These are phyloP conservation scores for Curvularia sp. DNA, from an alignment of 2,329 filamentous ascomycete genomes.

Conservation along the genomic window DNA sequence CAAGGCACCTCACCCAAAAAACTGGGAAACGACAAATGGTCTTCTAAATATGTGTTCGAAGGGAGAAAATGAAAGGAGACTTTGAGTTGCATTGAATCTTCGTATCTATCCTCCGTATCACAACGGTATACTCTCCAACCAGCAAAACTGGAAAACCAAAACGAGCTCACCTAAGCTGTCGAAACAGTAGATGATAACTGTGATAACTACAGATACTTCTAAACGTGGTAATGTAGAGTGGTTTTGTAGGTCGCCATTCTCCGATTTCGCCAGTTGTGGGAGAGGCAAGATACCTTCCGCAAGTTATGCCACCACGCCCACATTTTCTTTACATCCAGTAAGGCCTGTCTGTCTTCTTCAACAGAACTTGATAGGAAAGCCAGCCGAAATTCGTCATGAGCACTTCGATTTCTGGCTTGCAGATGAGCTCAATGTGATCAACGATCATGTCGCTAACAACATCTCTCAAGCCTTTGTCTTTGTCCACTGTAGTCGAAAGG, in stretches of 20 bases:
- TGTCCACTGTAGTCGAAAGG: conserved; percentile 35
- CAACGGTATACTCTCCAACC: too few species aligned
- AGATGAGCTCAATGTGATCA: conserved; percentile 23
- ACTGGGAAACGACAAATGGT: background rate
- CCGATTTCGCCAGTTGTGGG: background rate
- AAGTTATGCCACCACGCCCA: too few species aligned
- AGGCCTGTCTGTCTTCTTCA: background rate
- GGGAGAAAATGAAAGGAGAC: background rate
- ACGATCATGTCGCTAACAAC: conserved; percentile 35
- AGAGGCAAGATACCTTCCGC: too few species aligned
- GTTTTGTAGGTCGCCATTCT: background rate
- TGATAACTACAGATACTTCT: too few species aligned
- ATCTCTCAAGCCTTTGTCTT: conserved; percentile 41
- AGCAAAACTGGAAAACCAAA: too few species aligned
- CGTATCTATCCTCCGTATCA: background rate
- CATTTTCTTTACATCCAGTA: background rate
- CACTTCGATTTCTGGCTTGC: conserved; percentile 12
- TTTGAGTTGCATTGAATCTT: background rate
- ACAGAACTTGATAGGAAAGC: conserved; percentile 11
- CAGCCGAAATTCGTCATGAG: conserved; percentile 17
- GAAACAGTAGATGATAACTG: too few species aligned
- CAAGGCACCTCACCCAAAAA: background rate
- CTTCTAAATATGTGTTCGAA: background rate
- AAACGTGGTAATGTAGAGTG: too few species aligned
- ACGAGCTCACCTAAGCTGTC: too few species aligned